Conservation (phyloP, 371 early-diverging fungal species). For the Circinella umbellata region DNA sequence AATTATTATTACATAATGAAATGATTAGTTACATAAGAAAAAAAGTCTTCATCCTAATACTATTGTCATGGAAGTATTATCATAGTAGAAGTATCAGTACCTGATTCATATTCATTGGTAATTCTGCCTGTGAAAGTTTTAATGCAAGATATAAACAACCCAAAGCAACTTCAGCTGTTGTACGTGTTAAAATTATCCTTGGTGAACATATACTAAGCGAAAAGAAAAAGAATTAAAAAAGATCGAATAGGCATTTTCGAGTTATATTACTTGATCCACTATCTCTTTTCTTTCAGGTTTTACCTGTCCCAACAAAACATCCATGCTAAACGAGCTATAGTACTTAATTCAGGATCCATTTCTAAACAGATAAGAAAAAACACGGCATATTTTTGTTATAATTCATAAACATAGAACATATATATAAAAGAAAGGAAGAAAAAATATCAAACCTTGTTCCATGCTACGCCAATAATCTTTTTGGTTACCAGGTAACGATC, state of each 20-base stretch:
- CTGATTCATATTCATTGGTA: conserved; percentile 52
- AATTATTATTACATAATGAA: too few species aligned
- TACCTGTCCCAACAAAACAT: conserved; percentile 52
- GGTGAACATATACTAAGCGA: conserved; percentile 42
- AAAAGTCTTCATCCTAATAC: too few species aligned
- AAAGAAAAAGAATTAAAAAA: not conserved
- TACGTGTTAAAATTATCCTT: conserved; percentile 39
- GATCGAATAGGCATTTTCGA: too few species aligned
- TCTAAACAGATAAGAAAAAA: conserved; percentile 22
- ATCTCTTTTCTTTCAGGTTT: not conserved
- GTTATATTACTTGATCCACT: too few species aligned
- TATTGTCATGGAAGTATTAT: not conserved
- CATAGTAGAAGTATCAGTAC: conserved; percentile 4
- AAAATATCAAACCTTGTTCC: conserved; percentile 26
- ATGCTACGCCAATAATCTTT: conserved; percentile 46
- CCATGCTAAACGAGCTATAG: conserved; percentile 49
- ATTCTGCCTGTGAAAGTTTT: conserved; percentile 32
- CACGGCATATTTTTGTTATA: too few species aligned
- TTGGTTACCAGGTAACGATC: conserved; percentile 20
- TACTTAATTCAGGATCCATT: conserved; percentile 45
- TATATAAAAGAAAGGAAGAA: not conserved
- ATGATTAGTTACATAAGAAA: too few species aligned
- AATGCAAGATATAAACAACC: conserved; percentile 55
- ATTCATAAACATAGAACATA: not conserved
- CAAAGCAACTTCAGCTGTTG: conserved; percentile 42